These are phyloP conservation scores for Fusarium aywerte DNA, from an alignment of 2,329 filamentous ascomycete species.

Conservation along the genomic window DNA sequence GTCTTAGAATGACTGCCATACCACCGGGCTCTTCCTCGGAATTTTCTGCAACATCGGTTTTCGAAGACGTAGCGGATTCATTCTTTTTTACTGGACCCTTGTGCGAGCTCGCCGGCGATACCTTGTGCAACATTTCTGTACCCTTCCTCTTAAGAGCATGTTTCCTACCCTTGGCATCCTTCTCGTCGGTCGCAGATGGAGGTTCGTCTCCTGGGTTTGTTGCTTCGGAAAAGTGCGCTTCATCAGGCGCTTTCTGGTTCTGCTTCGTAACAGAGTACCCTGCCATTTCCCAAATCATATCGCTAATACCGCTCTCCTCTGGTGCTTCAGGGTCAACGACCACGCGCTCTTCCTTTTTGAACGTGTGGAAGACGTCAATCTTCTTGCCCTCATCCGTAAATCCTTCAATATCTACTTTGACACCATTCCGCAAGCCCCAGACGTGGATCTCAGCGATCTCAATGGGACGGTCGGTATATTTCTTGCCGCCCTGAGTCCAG, in stretches of 20 bases:
- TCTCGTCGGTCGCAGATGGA: slow-evolving; percentile 12
- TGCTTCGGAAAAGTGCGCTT: slow-evolving; percentile 49
- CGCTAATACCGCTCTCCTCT: slow-evolving; percentile 59
- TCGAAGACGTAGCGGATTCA: slow-evolving; percentile 35
- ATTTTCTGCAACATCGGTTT: slow-evolving; percentile 32
- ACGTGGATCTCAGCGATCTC: slow-evolving; percentile 90
- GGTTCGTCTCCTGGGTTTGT: slow-evolving; percentile 41
- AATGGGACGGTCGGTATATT: slow-evolving; percentile 82
- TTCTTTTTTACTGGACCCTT: slow-evolving; percentile 40
- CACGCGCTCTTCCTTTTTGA: slow-evolving; percentile 76
- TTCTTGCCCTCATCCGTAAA: slow-evolving; percentile 89
- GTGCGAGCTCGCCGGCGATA: slow-evolving; percentile 38
- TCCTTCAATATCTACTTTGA: slow-evolving; percentile 87
- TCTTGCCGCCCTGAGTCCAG: slow-evolving; percentile 80
- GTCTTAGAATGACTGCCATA: slow-evolving; percentile 81
- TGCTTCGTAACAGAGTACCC: slow-evolving; percentile 49
- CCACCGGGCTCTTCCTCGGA: slow-evolving; percentile 66
- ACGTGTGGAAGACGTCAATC: slow-evolving; percentile 86
- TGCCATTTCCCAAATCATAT: slow-evolving; percentile 66
- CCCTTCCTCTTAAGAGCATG: slow-evolving; percentile 46
- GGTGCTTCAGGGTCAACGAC: slow-evolving; percentile 70
- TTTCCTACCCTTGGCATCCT: slow-evolving; percentile 25
- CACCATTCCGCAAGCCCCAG: slow-evolving; percentile 87
- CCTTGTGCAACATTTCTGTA: slow-evolving; percentile 51
- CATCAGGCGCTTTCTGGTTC: slow-evolving; percentile 52